Conservation (phyloP, 768 basidiomycete species). For the Russula sp. region DNA sequence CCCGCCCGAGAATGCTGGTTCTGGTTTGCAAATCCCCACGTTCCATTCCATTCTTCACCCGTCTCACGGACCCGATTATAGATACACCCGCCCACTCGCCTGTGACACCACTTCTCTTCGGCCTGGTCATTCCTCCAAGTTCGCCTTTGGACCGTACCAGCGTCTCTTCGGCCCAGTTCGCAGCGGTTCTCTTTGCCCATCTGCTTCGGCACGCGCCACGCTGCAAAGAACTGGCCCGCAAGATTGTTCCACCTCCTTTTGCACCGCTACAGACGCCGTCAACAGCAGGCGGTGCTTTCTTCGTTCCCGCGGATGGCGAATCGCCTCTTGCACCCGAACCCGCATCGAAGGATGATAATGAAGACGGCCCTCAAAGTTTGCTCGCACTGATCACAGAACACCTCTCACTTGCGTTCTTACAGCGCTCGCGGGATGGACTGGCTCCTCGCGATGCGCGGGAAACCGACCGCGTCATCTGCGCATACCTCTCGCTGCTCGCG, state of each 20-base stretch:
- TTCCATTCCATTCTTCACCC: constrained; percentile 26
- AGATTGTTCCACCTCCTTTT: constrained; percentile 45
- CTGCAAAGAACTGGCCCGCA: constrained; percentile 56
- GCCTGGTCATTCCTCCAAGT: constrained; percentile 56
- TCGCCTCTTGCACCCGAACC: constrained; percentile 31
- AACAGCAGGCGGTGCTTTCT: constrained; percentile 43
- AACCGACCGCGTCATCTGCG: constrained; percentile 85
- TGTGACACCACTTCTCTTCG: constrained; percentile 60
- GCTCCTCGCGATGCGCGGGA: constrained; percentile 71
- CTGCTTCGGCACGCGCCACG: constrained; percentile 62
- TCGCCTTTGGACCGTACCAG: constrained; percentile 49
- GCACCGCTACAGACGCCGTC: constrained; percentile 24
- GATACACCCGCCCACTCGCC: constrained; percentile 34
- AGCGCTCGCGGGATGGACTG: constrained; percentile 57
- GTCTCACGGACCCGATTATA: constrained; percentile 8
- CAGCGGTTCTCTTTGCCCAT: constrained; percentile 72
- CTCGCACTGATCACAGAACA: constrained; percentile 87
- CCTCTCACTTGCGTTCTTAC: constrained; percentile 77
- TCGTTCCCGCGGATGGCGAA: constrained; percentile 63
- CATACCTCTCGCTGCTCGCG: constrained; percentile 72
- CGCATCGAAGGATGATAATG: constrained; percentile 34
- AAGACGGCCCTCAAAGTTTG: constrained; percentile 64
- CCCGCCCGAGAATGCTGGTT: constrained; percentile 40
- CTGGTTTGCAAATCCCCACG: constrained; percentile 30
- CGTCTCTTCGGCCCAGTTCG: constrained; percentile 62